A percentile compares a stretch with the other conserved stretches of the same genome.
phyloP scores from a whole-genome alignment of 2,329 filamentous ascomycete species.

The Monilinia vaccinii-corymbosi region DNA sequence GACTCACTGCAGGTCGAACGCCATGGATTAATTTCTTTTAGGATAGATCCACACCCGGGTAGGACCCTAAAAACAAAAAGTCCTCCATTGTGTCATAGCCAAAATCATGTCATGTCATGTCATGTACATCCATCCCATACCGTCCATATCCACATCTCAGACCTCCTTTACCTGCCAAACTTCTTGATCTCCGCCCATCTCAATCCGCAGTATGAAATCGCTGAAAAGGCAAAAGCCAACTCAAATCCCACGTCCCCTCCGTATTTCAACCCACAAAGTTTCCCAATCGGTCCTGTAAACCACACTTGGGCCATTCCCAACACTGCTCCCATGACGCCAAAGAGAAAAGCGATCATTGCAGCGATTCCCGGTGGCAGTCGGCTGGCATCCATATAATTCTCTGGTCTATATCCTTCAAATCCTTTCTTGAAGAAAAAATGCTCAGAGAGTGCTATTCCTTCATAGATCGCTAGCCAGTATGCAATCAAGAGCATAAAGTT shows the following conservation, averaged over 20 bases:
- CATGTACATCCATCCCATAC: background rate
- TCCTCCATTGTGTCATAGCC: background rate
- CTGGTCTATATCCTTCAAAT: slow-evolving; percentile 48
- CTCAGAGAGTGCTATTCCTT: slow-evolving; percentile 39
- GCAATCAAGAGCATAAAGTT: slow-evolving; percentile 63
- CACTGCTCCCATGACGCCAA: slow-evolving; percentile 56
- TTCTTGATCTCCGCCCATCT: slow-evolving; percentile 33
- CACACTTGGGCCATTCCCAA: slow-evolving; percentile 63
- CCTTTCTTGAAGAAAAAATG: slow-evolving; percentile 54
- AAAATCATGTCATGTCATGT: background rate
- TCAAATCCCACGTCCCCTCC: slow-evolving; percentile 56
- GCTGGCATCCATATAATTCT: slow-evolving; percentile 46
- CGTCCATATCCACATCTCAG: background rate
- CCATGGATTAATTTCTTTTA: background rate
- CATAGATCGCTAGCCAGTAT: slow-evolving; percentile 70
- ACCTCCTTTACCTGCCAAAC: slow-evolving; percentile 31
- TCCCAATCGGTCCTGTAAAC: slow-evolving; percentile 59
- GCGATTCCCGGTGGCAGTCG: slow-evolving; percentile 56
- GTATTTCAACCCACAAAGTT: slow-evolving; percentile 28
- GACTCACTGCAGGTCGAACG: background rate
- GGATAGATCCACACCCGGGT: background rate
- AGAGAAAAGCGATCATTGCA: slow-evolving; percentile 52
- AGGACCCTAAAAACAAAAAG: background rate
- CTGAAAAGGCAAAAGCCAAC: slow-evolving; percentile 52
- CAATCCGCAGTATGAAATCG: slow-evolving; percentile 42